A percentile compares a stretch with the other conserved stretches of the same genome.
Conservation (phyloP, 495 filamentous ascomycete genomes). For the Penicillium cataractarum region DNA sequence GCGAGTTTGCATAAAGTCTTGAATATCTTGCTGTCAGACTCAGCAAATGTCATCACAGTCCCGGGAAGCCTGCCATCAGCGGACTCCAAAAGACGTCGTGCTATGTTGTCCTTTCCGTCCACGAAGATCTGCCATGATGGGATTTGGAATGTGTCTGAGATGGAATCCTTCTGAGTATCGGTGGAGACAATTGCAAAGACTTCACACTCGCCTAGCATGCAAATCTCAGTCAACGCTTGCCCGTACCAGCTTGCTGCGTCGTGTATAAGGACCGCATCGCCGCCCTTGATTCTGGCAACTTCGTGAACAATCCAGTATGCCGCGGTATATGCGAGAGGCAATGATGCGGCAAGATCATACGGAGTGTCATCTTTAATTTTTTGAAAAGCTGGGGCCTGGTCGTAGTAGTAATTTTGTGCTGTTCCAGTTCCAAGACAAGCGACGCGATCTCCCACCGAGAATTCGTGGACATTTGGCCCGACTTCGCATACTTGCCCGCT, state of each 20-base stretch:
- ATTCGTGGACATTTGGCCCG: slow-evolving; percentile 26
- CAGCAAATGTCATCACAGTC: slow-evolving; percentile 2
- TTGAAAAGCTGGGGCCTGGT: slow-evolving; percentile 23
- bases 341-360: slow-evolving; percentile 17
- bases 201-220: not conserved
- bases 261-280: slow-evolving; percentile 10
- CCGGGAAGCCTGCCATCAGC: slow-evolving; percentile 15
- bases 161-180: not conserved
- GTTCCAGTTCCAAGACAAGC: slow-evolving; percentile 33
- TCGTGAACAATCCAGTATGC: slow-evolving; percentile 16
- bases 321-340: slow-evolving; percentile 18
- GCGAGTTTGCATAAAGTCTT: not conserved
- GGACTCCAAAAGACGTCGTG: not conserved
- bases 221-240: slow-evolving; percentile 19
- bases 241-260: slow-evolving; percentile 16
- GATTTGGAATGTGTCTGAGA: slow-evolving; percentile 9
- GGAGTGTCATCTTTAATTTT: slow-evolving; percentile 19
- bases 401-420: slow-evolving; percentile 23
- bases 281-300: slow-evolving; percentile 2
- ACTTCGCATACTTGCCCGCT: slow-evolving; percentile 45
- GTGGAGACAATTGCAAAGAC: slow-evolving; percentile 10
- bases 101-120: slow-evolving; percentile 6
- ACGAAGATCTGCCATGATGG: slow-evolving; percentile 3
- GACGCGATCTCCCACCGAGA: slow-evolving; percentile 53
- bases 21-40: not conserved